Conservation (phyloP, 306 rosid species). For the Pterocarpus santalinus region DNA sequence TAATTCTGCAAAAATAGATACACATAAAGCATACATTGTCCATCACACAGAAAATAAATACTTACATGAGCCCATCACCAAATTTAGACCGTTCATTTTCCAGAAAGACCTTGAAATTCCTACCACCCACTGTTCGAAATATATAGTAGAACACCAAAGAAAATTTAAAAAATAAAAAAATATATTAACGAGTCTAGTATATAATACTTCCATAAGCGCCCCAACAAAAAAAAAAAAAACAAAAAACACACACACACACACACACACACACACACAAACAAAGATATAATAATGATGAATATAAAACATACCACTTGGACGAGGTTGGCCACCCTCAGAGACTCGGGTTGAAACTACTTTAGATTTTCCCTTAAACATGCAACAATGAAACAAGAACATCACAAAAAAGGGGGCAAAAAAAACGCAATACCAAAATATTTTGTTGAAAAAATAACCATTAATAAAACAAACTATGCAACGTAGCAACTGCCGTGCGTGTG, state of each 20-base stretch:
- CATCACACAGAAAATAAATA: neutral
- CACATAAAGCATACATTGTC: neutral
- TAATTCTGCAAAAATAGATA: neutral
- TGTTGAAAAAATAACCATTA: too few relatives aligned
- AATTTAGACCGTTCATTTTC: conserved; percentile 57
- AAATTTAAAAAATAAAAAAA: neutral
- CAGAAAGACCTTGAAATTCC: conserved; percentile 61
- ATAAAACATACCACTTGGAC: conserved; percentile 49
- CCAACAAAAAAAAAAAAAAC: too few relatives aligned
- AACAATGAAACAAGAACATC: conserved; percentile 32
- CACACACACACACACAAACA: neutral
- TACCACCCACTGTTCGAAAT: conserved; percentile 51
- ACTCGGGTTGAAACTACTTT: conserved; percentile 47
- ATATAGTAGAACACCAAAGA: conserved; percentile 1
- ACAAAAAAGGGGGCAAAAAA: neutral
- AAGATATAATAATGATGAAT: neutral
- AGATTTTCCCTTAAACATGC: conserved; percentile 55
- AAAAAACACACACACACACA: too few relatives aligned
- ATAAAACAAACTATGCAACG: neutral
- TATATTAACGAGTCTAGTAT: too few relatives aligned
- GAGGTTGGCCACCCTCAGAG: conserved; percentile 50
- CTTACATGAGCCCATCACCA: conserved; percentile 57
- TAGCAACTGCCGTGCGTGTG: neutral
- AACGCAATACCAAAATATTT: too few relatives aligned
- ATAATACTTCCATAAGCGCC: too few relatives aligned